phyloP scores from a whole-genome alignment of 169 alveolate genomes.

The Eimeria maxima region DNA sequence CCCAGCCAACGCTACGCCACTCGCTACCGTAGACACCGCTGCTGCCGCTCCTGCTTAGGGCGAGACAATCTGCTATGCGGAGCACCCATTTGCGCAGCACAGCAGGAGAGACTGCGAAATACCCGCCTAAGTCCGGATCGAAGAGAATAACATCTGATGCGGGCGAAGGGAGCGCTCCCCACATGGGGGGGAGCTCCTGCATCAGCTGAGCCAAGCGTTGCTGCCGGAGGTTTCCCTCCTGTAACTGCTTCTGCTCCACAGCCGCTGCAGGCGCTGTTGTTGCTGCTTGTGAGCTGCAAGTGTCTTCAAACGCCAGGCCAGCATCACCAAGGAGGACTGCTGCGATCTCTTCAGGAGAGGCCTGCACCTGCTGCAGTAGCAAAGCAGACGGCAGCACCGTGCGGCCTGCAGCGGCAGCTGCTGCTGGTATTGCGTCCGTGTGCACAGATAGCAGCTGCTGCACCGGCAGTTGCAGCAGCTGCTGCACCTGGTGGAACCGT shows the following conservation, averaged over 20 bases:
- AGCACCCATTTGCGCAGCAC: conserved; percentile 28
- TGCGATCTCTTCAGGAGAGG: conserved; percentile 41
- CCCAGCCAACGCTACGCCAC: conserved; percentile 49
- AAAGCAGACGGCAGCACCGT: conserved; percentile 37
- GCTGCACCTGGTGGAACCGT: conserved; percentile 57
- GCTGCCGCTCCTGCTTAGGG: conserved; percentile 68
- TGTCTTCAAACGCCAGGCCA: background rate
- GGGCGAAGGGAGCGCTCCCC: conserved; percentile 31
- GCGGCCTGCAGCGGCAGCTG: conserved; percentile 71
- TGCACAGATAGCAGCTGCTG: conserved; percentile 57
- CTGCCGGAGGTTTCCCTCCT: background rate
- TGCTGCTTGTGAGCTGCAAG: background rate
- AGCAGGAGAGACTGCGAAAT: conserved; percentile 7
- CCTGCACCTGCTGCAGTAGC: conserved; percentile 78
- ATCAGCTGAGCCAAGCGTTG: background rate
- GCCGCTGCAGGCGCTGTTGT: conserved; percentile 48
- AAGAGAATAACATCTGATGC: background rate
- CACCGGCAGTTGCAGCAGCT: conserved; percentile 77
- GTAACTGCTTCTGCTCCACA: background rate
- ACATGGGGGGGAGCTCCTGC: conserved; percentile 63
- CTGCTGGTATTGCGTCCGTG: conserved; percentile 40
- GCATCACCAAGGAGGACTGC: conserved; percentile 54
- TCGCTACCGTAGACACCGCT: conserved; percentile 58
- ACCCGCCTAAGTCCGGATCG: conserved; percentile 20
- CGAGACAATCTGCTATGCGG: conserved; percentile 38